These are phyloP conservation scores for Claviceps sorghi DNA, from an alignment of 2,329 filamentous ascomycete species.

Conservation along the genomic window DNA sequence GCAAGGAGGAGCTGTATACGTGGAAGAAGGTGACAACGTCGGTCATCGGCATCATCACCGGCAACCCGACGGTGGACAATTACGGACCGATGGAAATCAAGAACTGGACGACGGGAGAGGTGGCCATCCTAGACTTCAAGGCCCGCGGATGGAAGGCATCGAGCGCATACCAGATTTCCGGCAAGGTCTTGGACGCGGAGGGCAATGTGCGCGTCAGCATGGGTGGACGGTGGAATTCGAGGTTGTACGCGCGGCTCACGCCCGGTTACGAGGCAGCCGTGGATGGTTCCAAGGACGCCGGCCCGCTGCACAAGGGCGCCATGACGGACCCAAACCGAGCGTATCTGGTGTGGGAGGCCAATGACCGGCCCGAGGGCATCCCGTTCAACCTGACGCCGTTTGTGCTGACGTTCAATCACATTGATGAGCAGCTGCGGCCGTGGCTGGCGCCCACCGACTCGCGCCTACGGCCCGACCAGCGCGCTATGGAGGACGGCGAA, in stretches of 20 bases:
- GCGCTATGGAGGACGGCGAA: constrained; percentile 96
- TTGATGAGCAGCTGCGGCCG: constrained; percentile 65
- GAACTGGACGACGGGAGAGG: constrained; percentile 90
- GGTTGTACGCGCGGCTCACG: constrained; percentile 84
- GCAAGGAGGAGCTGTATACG: constrained; percentile 77
- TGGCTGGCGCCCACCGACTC: constrained; percentile 87
- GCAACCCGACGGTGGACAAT: constrained; percentile 92
- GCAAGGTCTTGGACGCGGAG: constrained; percentile 66
- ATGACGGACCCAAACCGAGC: constrained; percentile 56
- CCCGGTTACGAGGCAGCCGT: constrained; percentile 73
- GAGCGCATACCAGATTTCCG: constrained; percentile 75
- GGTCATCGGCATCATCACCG: constrained; percentile 96
- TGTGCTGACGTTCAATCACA: constrained; percentile 82
- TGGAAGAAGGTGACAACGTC: constrained; percentile 99
- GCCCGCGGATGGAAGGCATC: constrained; percentile 89
- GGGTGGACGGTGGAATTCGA: constrained; percentile 93
- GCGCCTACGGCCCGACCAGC: constrained; percentile 80
- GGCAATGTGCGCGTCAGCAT: constrained; percentile 80
- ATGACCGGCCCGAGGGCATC: constrained; percentile 65
- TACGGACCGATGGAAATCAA: constrained; percentile 95
- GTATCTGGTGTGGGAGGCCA: constrained; percentile 85
- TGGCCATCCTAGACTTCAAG: constrained; percentile 86
- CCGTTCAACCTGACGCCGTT: constrained; percentile 97
- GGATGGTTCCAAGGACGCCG: constrained; percentile 35
- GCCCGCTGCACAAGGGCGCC: constrained; percentile 31